Base-by-base conservation (phyloP, 1,284 basidiomycete species). In the Sparassis latifolia region DNA sequence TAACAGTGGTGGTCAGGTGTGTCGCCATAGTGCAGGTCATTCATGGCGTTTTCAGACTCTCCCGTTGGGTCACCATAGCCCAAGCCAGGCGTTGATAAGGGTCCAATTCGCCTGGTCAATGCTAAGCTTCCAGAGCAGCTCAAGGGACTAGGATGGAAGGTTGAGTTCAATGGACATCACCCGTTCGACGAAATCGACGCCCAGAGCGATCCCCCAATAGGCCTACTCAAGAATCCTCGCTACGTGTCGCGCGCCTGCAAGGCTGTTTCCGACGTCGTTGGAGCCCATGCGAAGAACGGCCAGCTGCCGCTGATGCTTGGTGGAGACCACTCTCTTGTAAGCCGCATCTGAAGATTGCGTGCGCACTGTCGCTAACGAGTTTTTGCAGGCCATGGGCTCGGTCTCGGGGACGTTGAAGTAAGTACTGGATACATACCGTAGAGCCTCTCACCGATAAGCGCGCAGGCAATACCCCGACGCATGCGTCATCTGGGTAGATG, bases 401-500 rank as follows among this genome's bases (percentile, higher is more conserved):
- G 86, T 93, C 53, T 87, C 83, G 9, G 92, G 91, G 37, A 91
- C 89, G 4, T 65, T 90, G 32, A 79, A 75, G 88, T 89, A 64
- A 64, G 78, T 62, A 6, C 33, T 5, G 31, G n/a, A n/a, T 3
- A 5, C n/a, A 42, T 48, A n/a, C 27, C 42, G 35, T 32, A 27
- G 33, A 33, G 7, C 39, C 29, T 10, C 33, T 33, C 9, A 20
- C 20, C 57, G 42, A 53, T 47, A 27, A 49, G 33, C 58, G 33
- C 58, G 28, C 49, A 90, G 86, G 52, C 72, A 75, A 45, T 77
- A 87, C 61, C 84, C 86, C 10, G 79, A 90, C 41, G 82, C 80
- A 52, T 92, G 89, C 62, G 82, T 99, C 40, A 76, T 99, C 61
- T 99, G 97, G 97, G 78, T 95, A 53, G 92, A 96, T 64, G 89